Evolutionary conservation across 2,329 filamentous ascomycete genomes (phyloP), one percentile per base, ranked within the genome.

Genomic region (Pestalotiopsis sp.): DNA sequence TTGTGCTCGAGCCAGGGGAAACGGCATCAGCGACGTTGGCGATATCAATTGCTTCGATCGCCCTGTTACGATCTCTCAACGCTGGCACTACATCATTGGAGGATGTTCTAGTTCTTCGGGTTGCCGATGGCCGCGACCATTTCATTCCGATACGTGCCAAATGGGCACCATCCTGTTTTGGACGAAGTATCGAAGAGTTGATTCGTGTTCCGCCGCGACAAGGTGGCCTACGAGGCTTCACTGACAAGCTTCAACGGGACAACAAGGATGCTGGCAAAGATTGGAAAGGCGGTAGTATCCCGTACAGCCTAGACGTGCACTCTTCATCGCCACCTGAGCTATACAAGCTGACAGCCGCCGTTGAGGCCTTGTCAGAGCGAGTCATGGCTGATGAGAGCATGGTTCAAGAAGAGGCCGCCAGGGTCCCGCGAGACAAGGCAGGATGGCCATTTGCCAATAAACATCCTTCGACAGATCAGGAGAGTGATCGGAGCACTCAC

Each of bases 281-380:
- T 11, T 65, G 62, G 61, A 62, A 65, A 56, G 73, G 72, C 2
- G 85, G 84, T 2, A 82, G 84, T 71, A 91, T 87, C 69, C 85
- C 83, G 61, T 87, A 85, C 74, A 85, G 83, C 75, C 85, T 81
- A 52, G 88, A 86, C 69, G 87, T 93, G 71, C 89, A 89, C 77
- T 91, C 92, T 77, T 95, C 94, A 12, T 94, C 94, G 1, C 95
- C 96, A 0, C 90, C 93, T 70, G 95, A 98, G 79, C 85, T 98
- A 9, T 97, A 97, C 81, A 91, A 91, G 77, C 87, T 99, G 75
- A 98, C 94, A 4, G 93, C 97, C 78, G 89, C 91, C 12, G 86
- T 97, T 17, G 88, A 89, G 74, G 83, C 79, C 6, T 80, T 90
- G 56, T 84, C 84, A 3, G 89, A 89, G 72, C 84, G 88, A 23